Base-by-base conservation (phyloP, 2,329 filamentous ascomycete genomes). In the Xenoacremonium recifei region DNA sequence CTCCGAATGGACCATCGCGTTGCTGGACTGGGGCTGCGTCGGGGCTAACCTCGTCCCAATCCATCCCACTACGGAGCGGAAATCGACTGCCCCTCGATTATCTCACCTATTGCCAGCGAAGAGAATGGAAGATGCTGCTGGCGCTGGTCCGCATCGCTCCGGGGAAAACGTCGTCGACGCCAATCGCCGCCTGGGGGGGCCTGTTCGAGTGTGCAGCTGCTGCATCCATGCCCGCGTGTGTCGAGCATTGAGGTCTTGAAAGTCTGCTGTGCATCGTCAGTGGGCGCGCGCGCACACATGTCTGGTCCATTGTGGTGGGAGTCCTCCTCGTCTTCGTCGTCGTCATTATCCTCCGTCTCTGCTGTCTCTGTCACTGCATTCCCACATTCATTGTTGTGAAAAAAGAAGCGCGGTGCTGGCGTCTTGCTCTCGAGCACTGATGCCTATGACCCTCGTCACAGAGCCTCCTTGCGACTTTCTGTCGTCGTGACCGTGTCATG, bases 401-500 rank as follows among this genome's bases (percentile, higher is more conserved):
- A 31, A 31, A 15, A 11, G n/a, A 7, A 15, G 29, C 13, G 17
- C 7, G 6, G 29, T 15, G 23, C 23, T 13, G 23, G 23, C 9
- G 13, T 45, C 43, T 44, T 43, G 42, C 46, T 51, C 48, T 55
- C 49, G 45, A 32, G 42, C 45, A 38, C 42, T n/a, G n/a, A n/a
- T n/a, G n/a, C n/a, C n/a, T n/a, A n/a, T n/a, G n/a, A n/a, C n/a
- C n/a, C n/a, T n/a, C n/a, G n/a, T n/a, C n/a, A n/a, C 40, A 54
- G 42, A 48, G 38, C 53, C 52, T 45, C 48, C 42, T 42, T 41
- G 43, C 46, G 51, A 45, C 37, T 44, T 39, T 48, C 42, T 39
- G 41, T 52, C 44, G 51, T 53, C 50, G 48, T 54, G 53, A 48
- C 54, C 25, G 52, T 58, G 57, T 55, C 53, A 59, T 59, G 57